phyloP scores from a whole-genome alignment of 1,139 yeast species.

The Blastobotrys capitulatus region DNA sequence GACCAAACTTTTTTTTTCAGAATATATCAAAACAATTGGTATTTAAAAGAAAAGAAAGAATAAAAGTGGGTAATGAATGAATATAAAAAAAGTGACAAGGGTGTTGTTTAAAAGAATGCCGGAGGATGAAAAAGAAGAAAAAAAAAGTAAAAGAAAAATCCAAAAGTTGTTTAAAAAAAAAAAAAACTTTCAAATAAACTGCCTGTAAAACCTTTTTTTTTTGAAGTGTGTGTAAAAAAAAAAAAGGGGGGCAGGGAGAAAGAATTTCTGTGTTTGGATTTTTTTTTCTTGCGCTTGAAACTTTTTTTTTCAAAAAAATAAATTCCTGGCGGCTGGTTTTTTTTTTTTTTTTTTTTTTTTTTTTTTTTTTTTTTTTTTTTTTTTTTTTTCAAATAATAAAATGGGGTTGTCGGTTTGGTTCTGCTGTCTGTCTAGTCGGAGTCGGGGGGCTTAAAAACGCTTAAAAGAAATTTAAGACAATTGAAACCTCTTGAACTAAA shows the following conservation, averaged over 20 bases:
- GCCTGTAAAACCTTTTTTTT: not conserved
- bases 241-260: not conserved
- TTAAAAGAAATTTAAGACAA: too few species aligned
- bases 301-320: not conserved
- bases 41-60: not conserved
- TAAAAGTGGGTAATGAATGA: constrained; percentile 1
- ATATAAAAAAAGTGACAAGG: not conserved
- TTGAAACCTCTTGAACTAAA: too few species aligned
- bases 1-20: not conserved
- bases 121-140: not conserved
- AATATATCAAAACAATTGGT: not conserved
- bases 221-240: not conserved
- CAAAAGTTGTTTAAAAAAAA: too few species aligned
- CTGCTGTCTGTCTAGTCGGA: too few species aligned
- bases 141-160: not conserved
- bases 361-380: too few species aligned
- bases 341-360: too few species aligned
- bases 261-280: not conserved
- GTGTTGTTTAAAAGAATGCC: not conserved
- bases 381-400: too few species aligned
- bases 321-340: not conserved
- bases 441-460: too few species aligned
- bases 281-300: not conserved
- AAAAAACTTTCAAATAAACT: not conserved
- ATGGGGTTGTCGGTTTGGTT: too few species aligned